Evolutionary conservation across 2,329 filamentous ascomycete genomes (phyloP), one percentile per base, ranked within the genome.

Genomic region (Eutypella sp.): DNA sequence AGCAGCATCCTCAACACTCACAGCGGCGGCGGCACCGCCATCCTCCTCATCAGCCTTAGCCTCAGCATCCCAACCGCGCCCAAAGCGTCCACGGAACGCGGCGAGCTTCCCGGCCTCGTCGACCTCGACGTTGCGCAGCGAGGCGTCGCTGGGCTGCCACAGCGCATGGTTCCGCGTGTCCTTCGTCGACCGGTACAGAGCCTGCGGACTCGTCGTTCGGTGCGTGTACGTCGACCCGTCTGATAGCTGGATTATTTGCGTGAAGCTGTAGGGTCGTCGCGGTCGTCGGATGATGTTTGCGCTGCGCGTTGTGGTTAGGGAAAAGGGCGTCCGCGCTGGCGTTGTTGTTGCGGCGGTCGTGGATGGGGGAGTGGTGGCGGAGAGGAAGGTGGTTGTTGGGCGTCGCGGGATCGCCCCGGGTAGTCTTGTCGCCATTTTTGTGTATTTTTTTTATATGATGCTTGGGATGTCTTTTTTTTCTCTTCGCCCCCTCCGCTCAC

Each of bases 261-360:
- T 96, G 76, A 96, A 97, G 56, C 85, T 89, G 76, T 96, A 97
- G 36, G 93, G 92, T 5, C 91, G 82, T 62, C 90, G 87, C n/a
- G 90, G 90, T 15, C 93, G 89, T 51, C 79, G 79, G 63, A 97
- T 81, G 52, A 96, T 86, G 20, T 87, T 48, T 31, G 46, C 23
- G 45, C 41, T 40, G 50, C 41, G 44, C 11, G 18, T 38, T 40
- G 48, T 58, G 52, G 39, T 50, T 53, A 34, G 52, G 37, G 41
- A 44, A 47, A 43, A 42, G 25, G 53, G 51, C 5, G 55, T 47
- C 45, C n/a, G n/a, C n/a, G n/a, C n/a, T n/a, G n/a, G n/a, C n/a
- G n/a, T n/a, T n/a, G n/a, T n/a, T n/a, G n/a, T n/a, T n/a, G n/a
- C n/a, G n/a, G n/a, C n/a, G n/a, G n/a, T n/a, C n/a, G n/a, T n/a